These are phyloP conservation scores for Hemisphaericaspora subhashii DNA, from an alignment of 1,139 yeast genomes.

Conservation along the genomic window DNA sequence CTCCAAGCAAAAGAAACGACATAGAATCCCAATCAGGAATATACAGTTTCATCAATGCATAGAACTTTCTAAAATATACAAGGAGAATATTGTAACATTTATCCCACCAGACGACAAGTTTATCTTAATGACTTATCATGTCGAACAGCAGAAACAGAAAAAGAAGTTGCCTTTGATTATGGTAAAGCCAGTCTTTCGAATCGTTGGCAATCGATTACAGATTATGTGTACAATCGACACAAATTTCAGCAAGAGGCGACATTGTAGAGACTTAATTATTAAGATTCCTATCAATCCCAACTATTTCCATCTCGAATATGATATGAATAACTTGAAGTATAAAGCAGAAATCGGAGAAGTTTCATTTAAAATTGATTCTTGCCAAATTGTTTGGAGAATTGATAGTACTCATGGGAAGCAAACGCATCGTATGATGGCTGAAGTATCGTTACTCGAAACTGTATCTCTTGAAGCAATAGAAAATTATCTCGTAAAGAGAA, in stretches of 20 bases:
- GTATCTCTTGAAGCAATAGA: constrained; percentile 13
- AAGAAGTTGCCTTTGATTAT: constrained; percentile 38
- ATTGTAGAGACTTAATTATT: constrained; percentile 32
- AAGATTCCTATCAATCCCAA: constrained; percentile 39
- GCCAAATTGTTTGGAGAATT: constrained; percentile 62
- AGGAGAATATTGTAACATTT: constrained; percentile 40
- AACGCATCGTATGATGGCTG: constrained; percentile 46
- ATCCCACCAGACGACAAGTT: constrained; percentile 51
- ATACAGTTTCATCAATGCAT: constrained; percentile 51
- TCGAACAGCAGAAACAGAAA: constrained; percentile 39
- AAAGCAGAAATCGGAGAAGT: constrained; percentile 46
- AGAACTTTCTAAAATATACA: constrained; percentile 38
- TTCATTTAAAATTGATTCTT: constrained; percentile 41
- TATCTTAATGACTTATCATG: constrained; percentile 39
- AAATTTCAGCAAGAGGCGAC: constrained; percentile 35
- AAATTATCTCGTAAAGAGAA: constrained; percentile 5
- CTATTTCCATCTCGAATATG: constrained; percentile 37
- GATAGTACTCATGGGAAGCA: constrained; percentile 54
- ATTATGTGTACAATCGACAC: constrained; percentile 37
- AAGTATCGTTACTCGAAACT: constrained; percentile 23
- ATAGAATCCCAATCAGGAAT: constrained; percentile 37
- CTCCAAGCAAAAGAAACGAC: constrained; percentile 7
- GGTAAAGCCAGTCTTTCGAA: constrained; percentile 36
- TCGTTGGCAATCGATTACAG: constrained; percentile 30
- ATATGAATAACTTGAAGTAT: constrained; percentile 32